Percentiles rank a stretch among this genome's conserved stretches.
These are phyloP conservation scores for Mayamaea pseudoterrestris DNA, from an alignment of 108 stramenopile species.

Conservation along the genomic window DNA sequence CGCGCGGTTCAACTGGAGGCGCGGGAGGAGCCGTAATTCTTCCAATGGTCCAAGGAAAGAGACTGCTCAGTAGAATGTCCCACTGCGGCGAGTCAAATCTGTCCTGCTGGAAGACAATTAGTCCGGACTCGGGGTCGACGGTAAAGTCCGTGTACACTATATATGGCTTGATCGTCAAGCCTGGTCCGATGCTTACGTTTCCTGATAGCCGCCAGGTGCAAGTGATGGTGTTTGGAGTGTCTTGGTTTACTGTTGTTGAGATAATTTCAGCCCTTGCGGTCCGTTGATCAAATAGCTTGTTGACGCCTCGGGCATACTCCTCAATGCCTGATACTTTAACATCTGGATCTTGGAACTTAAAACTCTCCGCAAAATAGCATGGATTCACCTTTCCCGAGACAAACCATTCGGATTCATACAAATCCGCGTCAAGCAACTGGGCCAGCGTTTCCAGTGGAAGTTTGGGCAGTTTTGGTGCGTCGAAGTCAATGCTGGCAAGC, in stretches of 20 bases:
- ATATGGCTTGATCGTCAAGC: conserved; percentile 77
- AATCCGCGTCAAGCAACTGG: conserved; percentile 35
- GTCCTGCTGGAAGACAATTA: conserved; percentile 72
- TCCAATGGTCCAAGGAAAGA: conserved; percentile 70
- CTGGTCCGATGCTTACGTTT: conserved; percentile 58
- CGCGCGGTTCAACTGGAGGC: conserved; percentile 20
- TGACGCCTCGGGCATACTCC: conserved; percentile 65
- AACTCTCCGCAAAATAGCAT: conserved; percentile 49
- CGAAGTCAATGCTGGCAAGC: conserved; percentile 26
- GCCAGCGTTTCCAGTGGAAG: conserved; percentile 35
- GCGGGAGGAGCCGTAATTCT: conserved; percentile 31
- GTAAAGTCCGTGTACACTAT: conserved; percentile 68
- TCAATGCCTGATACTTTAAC: conserved; percentile 62
- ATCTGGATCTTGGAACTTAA: conserved; percentile 81
- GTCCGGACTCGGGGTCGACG: conserved; percentile 41
- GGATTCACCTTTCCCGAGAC: conserved; percentile 78
- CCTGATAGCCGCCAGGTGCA: conserved; percentile 74
- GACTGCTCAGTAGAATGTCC: conserved; percentile 35
- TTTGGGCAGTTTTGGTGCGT: conserved; percentile 25
- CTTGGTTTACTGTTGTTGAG: conserved; percentile 30
- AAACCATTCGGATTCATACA: conserved; percentile 76
- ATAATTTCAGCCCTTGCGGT: conserved; percentile 68
- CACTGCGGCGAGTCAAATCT: conserved; percentile 56
- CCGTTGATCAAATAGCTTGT: conserved; percentile 53
- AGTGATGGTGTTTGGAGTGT: conserved; percentile 39